A percentile compares a stretch with the other conserved stretches of the same genome.
These are phyloP conservation scores for Platanus orientalis DNA, from an alignment of 164 flowering plant species.

Conservation along the genomic window DNA sequence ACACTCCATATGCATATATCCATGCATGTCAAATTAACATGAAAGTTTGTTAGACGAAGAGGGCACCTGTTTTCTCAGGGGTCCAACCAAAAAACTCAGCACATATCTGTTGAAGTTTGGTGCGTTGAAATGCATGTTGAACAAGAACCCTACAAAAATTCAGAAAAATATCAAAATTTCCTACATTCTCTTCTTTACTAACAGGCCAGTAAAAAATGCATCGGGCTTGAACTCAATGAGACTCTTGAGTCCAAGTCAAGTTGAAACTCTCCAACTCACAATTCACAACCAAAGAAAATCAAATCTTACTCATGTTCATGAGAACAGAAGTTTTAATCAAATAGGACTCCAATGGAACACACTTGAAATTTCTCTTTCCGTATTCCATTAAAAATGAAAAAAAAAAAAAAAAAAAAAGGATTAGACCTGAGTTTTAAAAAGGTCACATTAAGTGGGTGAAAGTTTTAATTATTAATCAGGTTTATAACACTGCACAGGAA, in stretches of 20 bases:
- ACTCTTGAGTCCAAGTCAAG: background rate
- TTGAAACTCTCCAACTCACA: background rate
- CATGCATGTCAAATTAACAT: background rate
- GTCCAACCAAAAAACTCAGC: constrained; percentile 68
- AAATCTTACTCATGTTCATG: background rate
- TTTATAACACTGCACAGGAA: too few relatives aligned
- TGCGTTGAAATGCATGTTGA: constrained; percentile 48
- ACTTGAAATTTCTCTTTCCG: too few relatives aligned
- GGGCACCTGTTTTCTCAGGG: constrained; percentile 79
- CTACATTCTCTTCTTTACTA: background rate
- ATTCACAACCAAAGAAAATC: background rate
- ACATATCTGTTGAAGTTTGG: constrained; percentile 64
- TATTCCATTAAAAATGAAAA: too few relatives aligned
- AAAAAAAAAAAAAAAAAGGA: too few relatives aligned
- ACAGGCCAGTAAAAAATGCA: background rate
- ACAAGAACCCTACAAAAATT: constrained; percentile 50
- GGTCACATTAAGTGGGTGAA: too few relatives aligned
- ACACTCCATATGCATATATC: background rate
- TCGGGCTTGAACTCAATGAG: background rate
- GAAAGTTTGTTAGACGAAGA: background rate
- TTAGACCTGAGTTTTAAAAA: too few relatives aligned
- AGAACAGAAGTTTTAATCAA: too few relatives aligned
- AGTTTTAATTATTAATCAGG: too few relatives aligned
- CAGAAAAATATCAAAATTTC: background rate
- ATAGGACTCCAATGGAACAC: too few relatives aligned